Percentiles rank a stretch among this genome's conserved stretches.
These are phyloP conservation scores for Neonectria punicea DNA, from an alignment of 2,329 filamentous ascomycete genomes.

Conservation along the genomic window DNA sequence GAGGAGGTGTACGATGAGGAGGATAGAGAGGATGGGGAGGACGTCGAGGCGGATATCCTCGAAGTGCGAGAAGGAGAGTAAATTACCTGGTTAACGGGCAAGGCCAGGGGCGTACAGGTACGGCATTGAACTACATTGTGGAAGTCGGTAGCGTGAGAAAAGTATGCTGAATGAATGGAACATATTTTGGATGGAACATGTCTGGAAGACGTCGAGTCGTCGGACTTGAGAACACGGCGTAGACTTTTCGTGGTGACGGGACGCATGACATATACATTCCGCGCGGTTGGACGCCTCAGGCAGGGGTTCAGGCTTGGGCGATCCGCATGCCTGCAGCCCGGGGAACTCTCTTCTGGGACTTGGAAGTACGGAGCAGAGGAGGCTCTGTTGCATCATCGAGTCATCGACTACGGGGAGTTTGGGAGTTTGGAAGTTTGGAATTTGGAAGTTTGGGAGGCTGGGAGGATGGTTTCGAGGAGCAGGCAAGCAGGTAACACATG, in stretches of 20 bases:
- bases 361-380: neutral
- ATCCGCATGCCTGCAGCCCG: slow-evolving; percentile 22
- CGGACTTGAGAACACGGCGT: neutral
- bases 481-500: neutral
- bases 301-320: slow-evolving; percentile 19
- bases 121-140: slow-evolving; percentile 6
- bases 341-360: neutral
- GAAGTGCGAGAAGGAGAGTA: slow-evolving; percentile 50
- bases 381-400: neutral
- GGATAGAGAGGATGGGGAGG: slow-evolving; percentile 42
- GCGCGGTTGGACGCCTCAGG: slow-evolving; percentile 7
- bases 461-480: neutral
- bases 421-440: neutral
- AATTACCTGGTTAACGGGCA: slow-evolving; percentile 15
- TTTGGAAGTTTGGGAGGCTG: neutral
- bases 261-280: slow-evolving; percentile 12
- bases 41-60: slow-evolving; percentile 49
- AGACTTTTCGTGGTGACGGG: neutral
- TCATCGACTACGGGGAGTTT: neutral
- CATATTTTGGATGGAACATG: neutral
- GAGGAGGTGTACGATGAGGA: slow-evolving; percentile 44
- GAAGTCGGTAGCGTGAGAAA: slow-evolving; percentile 11
- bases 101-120: slow-evolving; percentile 19
- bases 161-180: slow-evolving; percentile 11
- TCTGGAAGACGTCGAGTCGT: neutral